A percentile compares a stretch with the other conserved stretches of the same genome.
These are phyloP conservation scores for Podospora australis DNA, from an alignment of 495 filamentous ascomycete genomes.

Conservation along the genomic window DNA sequence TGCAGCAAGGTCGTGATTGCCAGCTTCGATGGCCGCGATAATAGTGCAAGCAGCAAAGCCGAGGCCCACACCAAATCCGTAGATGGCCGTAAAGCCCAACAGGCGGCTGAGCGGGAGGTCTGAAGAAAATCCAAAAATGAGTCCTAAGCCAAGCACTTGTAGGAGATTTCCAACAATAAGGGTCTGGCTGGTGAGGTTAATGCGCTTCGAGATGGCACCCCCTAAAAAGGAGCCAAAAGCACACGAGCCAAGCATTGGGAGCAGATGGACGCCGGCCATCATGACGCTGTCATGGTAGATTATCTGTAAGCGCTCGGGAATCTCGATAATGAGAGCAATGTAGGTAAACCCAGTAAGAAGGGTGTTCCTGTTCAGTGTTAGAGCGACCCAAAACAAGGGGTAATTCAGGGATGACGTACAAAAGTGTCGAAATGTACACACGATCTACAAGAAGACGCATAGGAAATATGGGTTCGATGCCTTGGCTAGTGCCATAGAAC, in stretches of 20 bases:
- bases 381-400: neutral
- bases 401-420: too few relatives aligned
- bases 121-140: constrained; percentile 31
- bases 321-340: constrained; percentile 48
- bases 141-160: constrained; percentile 45
- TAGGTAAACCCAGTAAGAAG: constrained; percentile 52
- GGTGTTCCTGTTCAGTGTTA: constrained; percentile 33
- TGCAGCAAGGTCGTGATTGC: constrained; percentile 42
- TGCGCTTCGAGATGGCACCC: constrained; percentile 38
- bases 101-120: constrained; percentile 27
- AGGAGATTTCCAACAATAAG: constrained; percentile 43
- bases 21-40: constrained; percentile 43
- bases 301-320: constrained; percentile 56
- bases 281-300: constrained; percentile 44
- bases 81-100: constrained; percentile 48
- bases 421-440: constrained; percentile 34
- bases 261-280: constrained; percentile 50
- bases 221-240: constrained; percentile 47
- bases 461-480: constrained; percentile 37
- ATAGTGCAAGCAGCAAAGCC: constrained; percentile 45
- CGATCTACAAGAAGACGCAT: constrained; percentile 30
- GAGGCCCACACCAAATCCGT: constrained; percentile 50
- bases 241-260: constrained; percentile 47
- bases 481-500: constrained; percentile 20
- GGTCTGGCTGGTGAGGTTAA: constrained; percentile 44